Percentiles rank a stretch among this genome's conserved stretches.
Evolutionary conservation across 2,329 filamentous ascomycete genomes (phyloP).

Genomic region (Elsinoe perseae): DNA sequence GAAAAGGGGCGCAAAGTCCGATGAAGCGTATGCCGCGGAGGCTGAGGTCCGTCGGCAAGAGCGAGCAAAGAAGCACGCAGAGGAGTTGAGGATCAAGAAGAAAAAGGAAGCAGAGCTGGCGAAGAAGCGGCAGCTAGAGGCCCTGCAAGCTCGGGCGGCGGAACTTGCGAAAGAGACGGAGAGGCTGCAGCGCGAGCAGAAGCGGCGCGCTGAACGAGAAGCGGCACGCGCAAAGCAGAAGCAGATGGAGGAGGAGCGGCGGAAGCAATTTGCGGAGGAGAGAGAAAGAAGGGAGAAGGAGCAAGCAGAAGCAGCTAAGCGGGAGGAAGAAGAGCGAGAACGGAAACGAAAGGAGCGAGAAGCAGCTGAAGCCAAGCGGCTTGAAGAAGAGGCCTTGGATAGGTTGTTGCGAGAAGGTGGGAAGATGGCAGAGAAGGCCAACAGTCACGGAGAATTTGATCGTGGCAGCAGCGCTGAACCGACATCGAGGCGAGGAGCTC

Average conservation of each 20-base stretch:
- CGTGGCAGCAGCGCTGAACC: constrained; percentile 34
- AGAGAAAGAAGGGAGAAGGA: constrained; percentile 33
- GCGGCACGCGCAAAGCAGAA: constrained; percentile 39
- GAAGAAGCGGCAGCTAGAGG: constrained; percentile 44
- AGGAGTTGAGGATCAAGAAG: constrained; percentile 51
- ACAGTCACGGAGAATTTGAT: constrained; percentile 45
- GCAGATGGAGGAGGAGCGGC: constrained; percentile 48
- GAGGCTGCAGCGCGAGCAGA: constrained; percentile 40
- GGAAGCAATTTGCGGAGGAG: constrained; percentile 46
- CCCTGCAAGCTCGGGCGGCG: constrained; percentile 43
- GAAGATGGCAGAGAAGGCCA: constrained; percentile 45
- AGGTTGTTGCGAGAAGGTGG: constrained; percentile 48
- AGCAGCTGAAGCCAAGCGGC: constrained; percentile 44
- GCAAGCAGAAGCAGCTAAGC: constrained; percentile 46
- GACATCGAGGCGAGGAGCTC: constrained; percentile 28
- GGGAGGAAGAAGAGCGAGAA: constrained; percentile 41
- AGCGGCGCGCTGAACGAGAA: constrained; percentile 42
- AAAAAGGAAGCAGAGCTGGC: constrained; percentile 55
- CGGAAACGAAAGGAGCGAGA: constrained; percentile 33
- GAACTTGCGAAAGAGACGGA: constrained; percentile 38
- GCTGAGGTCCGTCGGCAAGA: constrained; percentile 53
- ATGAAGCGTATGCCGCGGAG: constrained; percentile 64
- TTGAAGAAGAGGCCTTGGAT: constrained; percentile 49
- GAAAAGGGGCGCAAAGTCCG: constrained; percentile 59
- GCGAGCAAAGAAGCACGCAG: constrained; percentile 54